phyloP scores from a whole-genome alignment of 2,329 filamentous ascomycete genomes.

The Neofusicoccum laricinum region DNA sequence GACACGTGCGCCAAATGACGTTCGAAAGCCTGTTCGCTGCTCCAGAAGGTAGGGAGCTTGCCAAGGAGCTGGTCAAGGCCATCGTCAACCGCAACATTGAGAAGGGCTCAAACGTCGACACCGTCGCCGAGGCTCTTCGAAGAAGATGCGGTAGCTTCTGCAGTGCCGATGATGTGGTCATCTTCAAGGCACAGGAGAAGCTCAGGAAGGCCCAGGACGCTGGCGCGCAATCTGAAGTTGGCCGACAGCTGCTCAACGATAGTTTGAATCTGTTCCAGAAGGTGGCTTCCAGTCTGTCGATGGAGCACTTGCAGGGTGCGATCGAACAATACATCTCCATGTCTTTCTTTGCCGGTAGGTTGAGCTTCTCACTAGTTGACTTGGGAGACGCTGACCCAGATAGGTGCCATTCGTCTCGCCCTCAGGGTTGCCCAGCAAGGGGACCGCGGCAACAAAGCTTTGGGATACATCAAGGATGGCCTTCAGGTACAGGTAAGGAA shows the following conservation, averaged over 20 bases:
- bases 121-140: slow-evolving; percentile 89
- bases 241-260: slow-evolving; percentile 79
- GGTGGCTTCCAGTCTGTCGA: slow-evolving; percentile 78
- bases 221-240: slow-evolving; percentile 69
- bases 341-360: slow-evolving; percentile 75
- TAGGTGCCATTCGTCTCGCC: slow-evolving; percentile 78
- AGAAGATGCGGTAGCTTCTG: slow-evolving; percentile 95
- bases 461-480: slow-evolving; percentile 84
- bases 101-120: slow-evolving; percentile 95
- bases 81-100: slow-evolving; percentile 98
- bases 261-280: slow-evolving; percentile 85
- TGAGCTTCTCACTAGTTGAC: slow-evolving; percentile 1
- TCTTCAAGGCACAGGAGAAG: slow-evolving; percentile 97
- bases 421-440: slow-evolving; percentile 78
- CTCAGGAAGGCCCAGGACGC: slow-evolving; percentile 84
- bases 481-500: slow-evolving; percentile 49
- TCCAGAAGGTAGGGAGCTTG: slow-evolving; percentile 76
- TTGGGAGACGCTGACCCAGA: background rate
- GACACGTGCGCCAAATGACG: slow-evolving; percentile 71
- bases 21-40: slow-evolving; percentile 87
- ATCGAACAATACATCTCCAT: slow-evolving; percentile 76
- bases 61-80: slow-evolving; percentile 91
- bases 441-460: slow-evolving; percentile 81
- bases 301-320: slow-evolving; percentile 74
- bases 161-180: slow-evolving; percentile 92